Evolutionary conservation across 495 filamentous ascomycete genomes (phyloP).

Genomic region (Friedmanniomyces simplex): DNA sequence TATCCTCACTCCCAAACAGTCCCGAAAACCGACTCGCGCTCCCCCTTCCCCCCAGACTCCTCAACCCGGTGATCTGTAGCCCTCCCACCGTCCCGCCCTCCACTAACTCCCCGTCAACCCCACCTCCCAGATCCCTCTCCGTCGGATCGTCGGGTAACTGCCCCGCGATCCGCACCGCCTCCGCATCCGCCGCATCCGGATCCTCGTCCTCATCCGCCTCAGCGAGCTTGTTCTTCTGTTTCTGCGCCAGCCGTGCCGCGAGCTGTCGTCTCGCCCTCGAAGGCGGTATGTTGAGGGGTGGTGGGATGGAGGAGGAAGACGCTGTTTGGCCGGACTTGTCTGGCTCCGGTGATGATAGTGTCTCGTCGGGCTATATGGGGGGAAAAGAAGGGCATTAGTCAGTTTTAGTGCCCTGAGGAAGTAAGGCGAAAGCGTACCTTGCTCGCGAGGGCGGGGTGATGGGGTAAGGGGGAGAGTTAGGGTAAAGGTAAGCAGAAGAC

Average conservation of each 20-base stretch:
- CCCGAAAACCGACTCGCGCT: slow-evolving; percentile 12
- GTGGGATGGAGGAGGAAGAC: slow-evolving; percentile 39
- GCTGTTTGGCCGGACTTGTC: background rate
- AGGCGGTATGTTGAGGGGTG: slow-evolving; percentile 67
- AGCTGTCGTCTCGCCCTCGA: slow-evolving; percentile 81
- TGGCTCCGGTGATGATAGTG: background rate
- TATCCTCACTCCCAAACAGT: slow-evolving; percentile 10
- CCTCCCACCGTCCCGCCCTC: background rate
- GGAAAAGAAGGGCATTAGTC: slow-evolving; percentile 4
- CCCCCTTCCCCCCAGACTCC: background rate
- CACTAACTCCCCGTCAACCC: background rate
- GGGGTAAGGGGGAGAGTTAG: background rate
- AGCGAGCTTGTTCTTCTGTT: slow-evolving; percentile 38
- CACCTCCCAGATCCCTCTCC: slow-evolving; percentile 4
- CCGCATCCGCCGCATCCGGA: slow-evolving; percentile 15
- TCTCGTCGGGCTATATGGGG: background rate
- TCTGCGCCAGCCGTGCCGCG: slow-evolving; percentile 68
- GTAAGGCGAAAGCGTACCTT: slow-evolving; percentile 5
- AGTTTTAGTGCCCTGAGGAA: slow-evolving; percentile 1
- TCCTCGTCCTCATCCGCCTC: slow-evolving; percentile 10
- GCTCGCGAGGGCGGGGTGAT: background rate
- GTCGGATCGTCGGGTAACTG: background rate
- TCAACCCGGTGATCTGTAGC: slow-evolving; percentile 13
- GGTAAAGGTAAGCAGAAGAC: background rate
- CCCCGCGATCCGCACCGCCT: slow-evolving; percentile 5